A percentile compares a stretch with the other conserved stretches of the same genome.
Evolutionary conservation across 495 filamentous ascomycete genomes (phyloP).

Genomic region (Aspergillus asperescens): DNA sequence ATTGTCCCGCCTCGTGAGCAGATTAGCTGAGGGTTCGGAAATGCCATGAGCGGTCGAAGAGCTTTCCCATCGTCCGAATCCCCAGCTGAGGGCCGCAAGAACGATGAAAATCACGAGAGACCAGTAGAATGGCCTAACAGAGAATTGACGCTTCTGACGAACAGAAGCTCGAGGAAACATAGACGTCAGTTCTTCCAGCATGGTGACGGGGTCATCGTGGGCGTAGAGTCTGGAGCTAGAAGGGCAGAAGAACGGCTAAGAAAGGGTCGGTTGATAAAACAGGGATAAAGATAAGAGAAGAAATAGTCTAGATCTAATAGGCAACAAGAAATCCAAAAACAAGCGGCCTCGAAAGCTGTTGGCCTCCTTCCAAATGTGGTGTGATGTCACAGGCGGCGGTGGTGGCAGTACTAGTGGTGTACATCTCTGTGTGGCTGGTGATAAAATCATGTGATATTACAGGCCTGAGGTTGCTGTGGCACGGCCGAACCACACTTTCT

Average conservation of each 20-base stretch:
- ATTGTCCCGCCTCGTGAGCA: constrained; percentile 22
- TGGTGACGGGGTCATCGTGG: constrained; percentile 33
- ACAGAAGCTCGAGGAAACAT: constrained; percentile 21
- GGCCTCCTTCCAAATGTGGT: neutral
- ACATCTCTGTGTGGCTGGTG: constrained; percentile 5
- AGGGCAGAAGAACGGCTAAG: constrained; percentile 1
- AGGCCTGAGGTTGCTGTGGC: constrained; percentile 11
- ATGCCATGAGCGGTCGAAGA: neutral
- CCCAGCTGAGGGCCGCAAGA: constrained; percentile 27
- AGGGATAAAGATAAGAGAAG: neutral
- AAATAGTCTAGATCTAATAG: neutral
- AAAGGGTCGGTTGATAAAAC: neutral
- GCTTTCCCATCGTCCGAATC: constrained; percentile 10
- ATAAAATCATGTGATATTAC: constrained; percentile 1
- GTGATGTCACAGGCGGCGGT: constrained; percentile 8
- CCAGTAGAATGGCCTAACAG: constrained; percentile 34
- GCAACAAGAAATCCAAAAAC: constrained; percentile 9
- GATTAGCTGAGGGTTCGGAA: neutral
- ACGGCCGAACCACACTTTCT: constrained; percentile 10
- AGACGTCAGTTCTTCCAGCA: constrained; percentile 22
- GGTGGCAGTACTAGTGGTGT: constrained; percentile 7
- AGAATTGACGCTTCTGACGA: constrained; percentile 31
- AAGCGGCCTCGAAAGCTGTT: neutral
- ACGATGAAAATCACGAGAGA: constrained; percentile 29
- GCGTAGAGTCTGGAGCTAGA: neutral